Evolutionary conservation across 2,329 filamentous ascomycete genomes (phyloP).

Genomic region (Fusarium lateritium): DNA sequence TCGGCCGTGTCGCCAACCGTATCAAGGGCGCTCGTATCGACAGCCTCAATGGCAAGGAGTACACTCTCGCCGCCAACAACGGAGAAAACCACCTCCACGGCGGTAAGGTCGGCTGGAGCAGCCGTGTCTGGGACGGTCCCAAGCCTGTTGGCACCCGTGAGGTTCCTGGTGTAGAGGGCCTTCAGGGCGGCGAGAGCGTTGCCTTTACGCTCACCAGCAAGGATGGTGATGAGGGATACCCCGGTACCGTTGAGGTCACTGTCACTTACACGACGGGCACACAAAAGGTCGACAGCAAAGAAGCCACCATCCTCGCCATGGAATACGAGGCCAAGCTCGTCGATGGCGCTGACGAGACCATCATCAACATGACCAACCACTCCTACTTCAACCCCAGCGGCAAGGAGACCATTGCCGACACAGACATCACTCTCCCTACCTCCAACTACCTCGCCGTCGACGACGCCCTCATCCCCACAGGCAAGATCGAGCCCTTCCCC

Average conservation of each 20-base stretch:
- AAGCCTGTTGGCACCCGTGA: constrained; percentile 67
- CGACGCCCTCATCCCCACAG: constrained; percentile 79
- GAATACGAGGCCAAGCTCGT: constrained; percentile 92
- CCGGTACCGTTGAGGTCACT: constrained; percentile 83
- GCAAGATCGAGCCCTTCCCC: constrained; percentile 74
- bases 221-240: constrained; percentile 91
- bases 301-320: constrained; percentile 81
- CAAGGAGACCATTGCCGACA: constrained; percentile 67
- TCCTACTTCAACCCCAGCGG: constrained; percentile 80
- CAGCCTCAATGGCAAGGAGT: constrained; percentile 78
- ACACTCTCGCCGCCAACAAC: constrained; percentile 82
- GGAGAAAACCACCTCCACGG: constrained; percentile 83
- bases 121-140: constrained; percentile 82
- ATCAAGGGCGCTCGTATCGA: constrained; percentile 80
- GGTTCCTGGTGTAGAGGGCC: constrained; percentile 65
- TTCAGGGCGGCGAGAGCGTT: constrained; percentile 75
- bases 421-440: constrained; percentile 76
- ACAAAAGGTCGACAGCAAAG: constrained; percentile 72
- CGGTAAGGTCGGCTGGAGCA: constrained; percentile 83
- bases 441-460: constrained; percentile 81
- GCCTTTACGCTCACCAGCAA: constrained; percentile 76
- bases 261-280: constrained; percentile 85
- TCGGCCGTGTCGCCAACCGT: constrained; percentile 88
- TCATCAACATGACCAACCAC: constrained; percentile 95
- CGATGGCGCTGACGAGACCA: constrained; percentile 87